Conservation (phyloP, 208 protist genomes). For the Phytomonas sp. region DNA sequence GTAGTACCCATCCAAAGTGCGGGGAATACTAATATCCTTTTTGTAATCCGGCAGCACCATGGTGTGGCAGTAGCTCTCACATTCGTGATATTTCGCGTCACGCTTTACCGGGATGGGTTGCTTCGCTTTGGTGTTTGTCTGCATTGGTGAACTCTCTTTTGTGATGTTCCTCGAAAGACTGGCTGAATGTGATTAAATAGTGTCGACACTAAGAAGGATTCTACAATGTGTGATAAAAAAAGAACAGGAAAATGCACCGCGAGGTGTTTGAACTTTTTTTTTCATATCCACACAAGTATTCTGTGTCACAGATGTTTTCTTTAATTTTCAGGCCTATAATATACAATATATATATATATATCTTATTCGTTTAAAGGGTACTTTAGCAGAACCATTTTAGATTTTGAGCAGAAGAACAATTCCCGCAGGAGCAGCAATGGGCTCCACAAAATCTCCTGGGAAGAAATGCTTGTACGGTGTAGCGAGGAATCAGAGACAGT, state of each 20-base stretch:
- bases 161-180: background rate
- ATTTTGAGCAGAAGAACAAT: background rate
- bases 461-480: background rate
- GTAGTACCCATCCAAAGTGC: conserved; percentile 63
- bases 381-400: background rate
- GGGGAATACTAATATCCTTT: conserved; percentile 42
- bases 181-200: background rate
- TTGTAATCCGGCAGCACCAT: conserved; percentile 51
- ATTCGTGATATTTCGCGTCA: conserved; percentile 39
- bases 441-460: background rate
- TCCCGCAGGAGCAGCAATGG: background rate
- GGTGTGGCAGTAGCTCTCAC: conserved; percentile 54
- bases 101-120: background rate
- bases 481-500: background rate
- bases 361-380: background rate
- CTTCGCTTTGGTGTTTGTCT: background rate
- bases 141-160: background rate
- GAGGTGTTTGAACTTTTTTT: background rate
- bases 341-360: conserved; percentile 8
- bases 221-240: background rate
- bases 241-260: background rate
- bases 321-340: background rate
- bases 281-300: background rate
- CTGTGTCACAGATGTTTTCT: background rate
- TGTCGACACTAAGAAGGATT: background rate